Evolutionary conservation across 257 asterid species (phyloP).

Genomic region (Scutellaria galericulata): DNA sequence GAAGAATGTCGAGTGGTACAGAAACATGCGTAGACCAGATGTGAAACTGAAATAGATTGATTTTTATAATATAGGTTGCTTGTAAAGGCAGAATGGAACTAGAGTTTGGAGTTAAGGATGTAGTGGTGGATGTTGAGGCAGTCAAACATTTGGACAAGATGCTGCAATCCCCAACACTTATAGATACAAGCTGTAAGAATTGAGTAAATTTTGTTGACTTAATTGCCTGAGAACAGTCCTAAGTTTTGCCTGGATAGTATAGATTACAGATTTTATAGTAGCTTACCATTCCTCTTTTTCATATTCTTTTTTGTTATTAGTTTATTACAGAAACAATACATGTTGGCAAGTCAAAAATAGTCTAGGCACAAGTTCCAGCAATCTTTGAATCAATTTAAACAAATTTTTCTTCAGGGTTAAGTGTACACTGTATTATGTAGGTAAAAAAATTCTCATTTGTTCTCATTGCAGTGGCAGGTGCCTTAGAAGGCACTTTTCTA

Average conservation of each 20-base stretch:
- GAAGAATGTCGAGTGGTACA: slow-evolving; percentile 1
- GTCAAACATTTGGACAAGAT: too few relatives aligned
- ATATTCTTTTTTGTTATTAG: background rate
- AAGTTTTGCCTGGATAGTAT: background rate
- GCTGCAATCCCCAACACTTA: background rate
- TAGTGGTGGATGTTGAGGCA: background rate
- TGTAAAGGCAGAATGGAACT: background rate
- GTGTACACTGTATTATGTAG: too few relatives aligned
- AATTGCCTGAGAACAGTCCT: slow-evolving; percentile 20
- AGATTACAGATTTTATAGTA: background rate
- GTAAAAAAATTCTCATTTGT: background rate
- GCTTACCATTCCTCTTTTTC: background rate
- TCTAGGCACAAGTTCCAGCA: background rate
- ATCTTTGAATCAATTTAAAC: too few relatives aligned
- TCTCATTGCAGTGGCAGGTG: slow-evolving; percentile 18
- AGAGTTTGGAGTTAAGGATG: background rate
- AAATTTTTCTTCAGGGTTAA: too few relatives aligned
- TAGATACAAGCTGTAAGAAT: background rate
- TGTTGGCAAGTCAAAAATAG: background rate
- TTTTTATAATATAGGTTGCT: background rate
- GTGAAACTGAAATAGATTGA: background rate
- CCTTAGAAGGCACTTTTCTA: slow-evolving; percentile 32
- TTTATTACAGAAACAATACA: background rate
- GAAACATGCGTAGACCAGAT: background rate
- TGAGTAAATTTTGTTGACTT: background rate